Base-by-base conservation (phyloP, 495 filamentous ascomycete species). In the Oleoguttula mirabilis region DNA sequence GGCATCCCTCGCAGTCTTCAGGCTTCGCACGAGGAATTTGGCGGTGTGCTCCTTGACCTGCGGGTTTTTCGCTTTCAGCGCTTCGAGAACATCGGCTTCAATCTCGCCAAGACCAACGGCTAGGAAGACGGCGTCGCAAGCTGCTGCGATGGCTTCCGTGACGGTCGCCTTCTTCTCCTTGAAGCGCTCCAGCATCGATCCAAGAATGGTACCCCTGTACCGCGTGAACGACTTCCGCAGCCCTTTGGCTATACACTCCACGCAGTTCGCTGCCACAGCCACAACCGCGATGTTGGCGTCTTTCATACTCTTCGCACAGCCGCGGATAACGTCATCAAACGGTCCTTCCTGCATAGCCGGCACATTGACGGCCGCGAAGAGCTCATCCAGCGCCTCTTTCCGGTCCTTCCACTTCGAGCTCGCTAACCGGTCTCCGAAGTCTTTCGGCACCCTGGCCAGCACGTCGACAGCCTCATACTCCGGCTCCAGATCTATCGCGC, bases 331-430 rank as follows among this genome's bases (percentile, higher is more conserved):
- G 47, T 96, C 87, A 60, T 79, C 73, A 50, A 82, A 99, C 30
- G 79, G 80, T 3, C 75, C 87, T 44, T 96, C 90, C 60, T 93
- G 88, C 58, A 99, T 94, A 40, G 80, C 75, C 17, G 90, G 88
- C 14, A 90, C 78, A 56, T 96, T 94, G 40, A 92, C 62, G 7
- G 74, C 68, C 10, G 68, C 68, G 54, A 80, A 79, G 2, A 95
- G 64, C 5, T 77, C 88, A 45, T 99, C 92, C 21, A 95, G 65
- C 0, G 85, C 82, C 36, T 99, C 92, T 63, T 96, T 96, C 44
- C 92, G 75, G 52, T 99, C 92, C 59, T 96, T 96, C 92, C 92
- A 99, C 55, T 96, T 99, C 10, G 87, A 75, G 25, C 87, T 94
- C 1, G 70, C 76, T 24, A 96, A 63, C 31, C 80, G 78, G 21